Evolutionary conservation across 2,329 filamentous ascomycete species (phyloP).

Genomic region (Sclerotiophoma versabilis): DNA sequence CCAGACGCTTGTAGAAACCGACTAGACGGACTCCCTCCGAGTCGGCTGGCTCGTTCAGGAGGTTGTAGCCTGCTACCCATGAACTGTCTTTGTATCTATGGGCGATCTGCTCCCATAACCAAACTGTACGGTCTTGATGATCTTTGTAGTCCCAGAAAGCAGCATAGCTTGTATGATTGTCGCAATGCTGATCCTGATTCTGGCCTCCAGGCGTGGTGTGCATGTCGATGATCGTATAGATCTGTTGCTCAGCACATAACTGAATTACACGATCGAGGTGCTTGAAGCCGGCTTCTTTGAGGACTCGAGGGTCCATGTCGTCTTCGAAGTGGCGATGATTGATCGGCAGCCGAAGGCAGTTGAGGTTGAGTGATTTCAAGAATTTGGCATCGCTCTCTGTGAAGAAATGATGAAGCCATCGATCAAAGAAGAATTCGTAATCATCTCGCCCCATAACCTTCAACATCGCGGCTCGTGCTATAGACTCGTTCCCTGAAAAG

Average conservation of each 20-base stretch:
- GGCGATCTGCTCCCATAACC: conserved; percentile 21
- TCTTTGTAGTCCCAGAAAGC: conserved; percentile 23
- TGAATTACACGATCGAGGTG: conserved; percentile 7
- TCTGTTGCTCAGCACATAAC: conserved; percentile 11
- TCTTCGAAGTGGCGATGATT: conserved; percentile 17
- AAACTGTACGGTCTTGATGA: conserved; percentile 21
- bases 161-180: conserved; percentile 19
- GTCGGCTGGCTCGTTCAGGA: conserved; percentile 25
- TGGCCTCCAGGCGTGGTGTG: conserved; percentile 26
- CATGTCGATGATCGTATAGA: conserved; percentile 25
- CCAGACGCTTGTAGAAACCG: conserved; percentile 21
- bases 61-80: conserved; percentile 21
- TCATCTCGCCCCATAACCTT: conserved; percentile 21
- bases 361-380: conserved; percentile 18
- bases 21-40: conserved; percentile 19
- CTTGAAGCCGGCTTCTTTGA: conserved; percentile 8
- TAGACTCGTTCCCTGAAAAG: conserved; percentile 23
- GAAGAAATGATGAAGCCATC: conserved; percentile 26
- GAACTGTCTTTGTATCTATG: conserved; percentile 16
- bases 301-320: conserved; percentile 7
- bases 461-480: conserved; percentile 17
- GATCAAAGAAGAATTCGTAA: conserved; percentile 23
- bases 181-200: conserved; percentile 27
- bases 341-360: conserved; percentile 12
- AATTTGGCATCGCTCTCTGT: conserved; percentile 23